phyloP scores from a whole-genome alignment of 176 grass and related monocot genomes.

The Eragrostis nindensis region DNA sequence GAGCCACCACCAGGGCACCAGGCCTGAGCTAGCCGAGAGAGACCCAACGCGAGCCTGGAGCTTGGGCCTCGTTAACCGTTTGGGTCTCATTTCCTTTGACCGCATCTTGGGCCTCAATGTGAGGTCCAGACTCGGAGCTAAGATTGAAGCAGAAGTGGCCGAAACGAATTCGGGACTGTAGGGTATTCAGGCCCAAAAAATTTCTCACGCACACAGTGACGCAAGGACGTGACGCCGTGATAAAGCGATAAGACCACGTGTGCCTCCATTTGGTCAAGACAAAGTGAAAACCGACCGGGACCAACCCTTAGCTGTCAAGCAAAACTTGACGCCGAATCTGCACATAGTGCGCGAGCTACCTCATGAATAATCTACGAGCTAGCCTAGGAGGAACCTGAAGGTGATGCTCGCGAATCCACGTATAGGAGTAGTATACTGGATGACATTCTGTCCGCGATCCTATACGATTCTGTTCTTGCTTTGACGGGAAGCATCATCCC shows the following conservation, averaged over 20 bases:
- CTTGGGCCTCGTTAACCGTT: neutral
- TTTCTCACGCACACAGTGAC: neutral
- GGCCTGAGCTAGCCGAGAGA: no score
- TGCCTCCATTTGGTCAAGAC: neutral
- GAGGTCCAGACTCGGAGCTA: no score
- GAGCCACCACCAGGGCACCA: no score
- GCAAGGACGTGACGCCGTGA: neutral
- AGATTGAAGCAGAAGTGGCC: no score
- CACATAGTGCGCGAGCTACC: neutral
- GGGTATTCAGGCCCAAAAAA: neutral
- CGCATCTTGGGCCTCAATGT: neutral
- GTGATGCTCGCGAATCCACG: no score
- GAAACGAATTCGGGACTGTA: no score
- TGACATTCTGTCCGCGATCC: no score
- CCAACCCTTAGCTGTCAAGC: neutral
- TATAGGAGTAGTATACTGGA: neutral
- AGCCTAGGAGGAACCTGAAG: no score
- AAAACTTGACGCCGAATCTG: neutral
- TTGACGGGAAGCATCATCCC: neutral
- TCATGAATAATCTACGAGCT: neutral
- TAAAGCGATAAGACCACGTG: neutral
- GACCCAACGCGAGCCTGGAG: no score
- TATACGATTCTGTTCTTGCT: neutral
- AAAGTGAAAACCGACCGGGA: neutral
- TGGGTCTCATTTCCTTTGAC: neutral